Base-by-base conservation (phyloP, 2,329 filamentous ascomycete species). In the Penicillium sp. region DNA sequence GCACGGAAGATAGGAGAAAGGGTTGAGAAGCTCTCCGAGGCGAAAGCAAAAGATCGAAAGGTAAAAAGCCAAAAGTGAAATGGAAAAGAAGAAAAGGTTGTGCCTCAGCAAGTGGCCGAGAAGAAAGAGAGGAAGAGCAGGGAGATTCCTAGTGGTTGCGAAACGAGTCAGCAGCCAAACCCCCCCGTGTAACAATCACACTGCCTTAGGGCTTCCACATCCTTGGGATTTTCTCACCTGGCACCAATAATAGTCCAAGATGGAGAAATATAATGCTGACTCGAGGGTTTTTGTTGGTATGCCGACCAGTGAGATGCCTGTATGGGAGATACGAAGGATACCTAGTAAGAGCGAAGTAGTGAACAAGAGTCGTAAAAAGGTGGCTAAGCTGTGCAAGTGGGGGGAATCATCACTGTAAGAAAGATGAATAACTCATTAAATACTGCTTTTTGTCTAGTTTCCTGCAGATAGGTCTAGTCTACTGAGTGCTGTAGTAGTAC, bases 121-220 rank as follows among this genome's bases (percentile, higher is more conserved):
- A n/a, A n/a, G n/a, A n/a, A n/a, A n/a, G n/a, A 28, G 47, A 22
- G 30, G 28, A 30, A 28, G 49, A 55, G 50, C 56, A 64, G 61
- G 65, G 62, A 68, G 58, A 59, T 67, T 65, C 63, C 66, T 69
- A 69, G 68, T 66, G 65, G 63, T 67, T 63, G 56, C 58, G 61
- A 65, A 68, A 66, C 65, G 62, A 70, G 68, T 69, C 67, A 68
- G 67, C 68, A 63, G 66, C 62, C 61, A 63, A 63, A 33, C 30
- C 12, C 30, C 30, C 53, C 59, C 58, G 68, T 69, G 68, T 69
- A 69, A 70, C 68, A 67, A 67, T 68, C 65, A 68, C 65, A 66
- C 62, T 66, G 61, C 65, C 55, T 69, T 69, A 70, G 68, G 67
- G 67, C 64, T 69, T 61, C 50, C 64, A 51, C 60, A 58, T 59